These are phyloP conservation scores for Ceratobasidium sp. DNA, from an alignment of 1,284 basidiomycete species.

Conservation along the genomic window DNA sequence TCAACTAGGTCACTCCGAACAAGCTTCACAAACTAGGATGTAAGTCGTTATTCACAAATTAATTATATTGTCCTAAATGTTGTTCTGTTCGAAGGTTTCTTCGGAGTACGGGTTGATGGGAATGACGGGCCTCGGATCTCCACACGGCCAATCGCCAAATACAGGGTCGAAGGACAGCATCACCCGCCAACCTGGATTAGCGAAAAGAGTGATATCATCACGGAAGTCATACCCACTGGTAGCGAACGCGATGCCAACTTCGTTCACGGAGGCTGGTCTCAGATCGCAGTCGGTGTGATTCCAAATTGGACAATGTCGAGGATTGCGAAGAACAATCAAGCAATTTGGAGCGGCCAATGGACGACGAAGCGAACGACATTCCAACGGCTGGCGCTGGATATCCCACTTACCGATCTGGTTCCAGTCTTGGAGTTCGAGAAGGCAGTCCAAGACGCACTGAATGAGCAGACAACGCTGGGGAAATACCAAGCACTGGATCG, in stretches of 20 bases:
- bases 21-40: slow-evolving; percentile 21
- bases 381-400: not conserved
- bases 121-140: slow-evolving; percentile 23
- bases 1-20: not conserved
- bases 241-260: slow-evolving; percentile 10
- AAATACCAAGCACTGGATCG: slow-evolving; percentile 14
- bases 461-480: not conserved
- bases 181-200: not conserved
- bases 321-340: slow-evolving; percentile 21
- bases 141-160: not conserved
- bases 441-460: slow-evolving; percentile 2
- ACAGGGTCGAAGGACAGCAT: not conserved
- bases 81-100: not conserved
- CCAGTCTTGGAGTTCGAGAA: not conserved
- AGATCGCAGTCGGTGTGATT: not conserved
- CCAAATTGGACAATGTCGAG: slow-evolving; percentile 14
- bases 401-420: not conserved
- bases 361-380: not conserved
- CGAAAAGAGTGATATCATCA: slow-evolving; percentile 5
- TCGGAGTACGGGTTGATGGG: slow-evolving; percentile 9
- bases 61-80: not conserved
- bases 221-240: not conserved
- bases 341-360: not conserved
- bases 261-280: slow-evolving; percentile 33
- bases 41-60: not conserved